phyloP scores from a whole-genome alignment of 352 stramenopile species.

The Phytophthora citrophthora region DNA sequence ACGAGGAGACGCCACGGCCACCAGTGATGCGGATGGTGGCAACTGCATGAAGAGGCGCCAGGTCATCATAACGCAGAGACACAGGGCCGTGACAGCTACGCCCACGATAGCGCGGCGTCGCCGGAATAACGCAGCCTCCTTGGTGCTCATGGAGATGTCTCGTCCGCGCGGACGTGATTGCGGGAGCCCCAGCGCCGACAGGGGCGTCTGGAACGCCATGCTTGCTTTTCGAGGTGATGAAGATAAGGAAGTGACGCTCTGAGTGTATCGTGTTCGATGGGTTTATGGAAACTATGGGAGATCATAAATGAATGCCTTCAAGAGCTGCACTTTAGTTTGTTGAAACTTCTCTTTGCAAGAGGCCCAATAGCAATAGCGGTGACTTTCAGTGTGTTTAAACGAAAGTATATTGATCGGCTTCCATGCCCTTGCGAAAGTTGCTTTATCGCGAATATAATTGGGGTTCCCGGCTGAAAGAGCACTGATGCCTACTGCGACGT shows the following conservation, averaged over 20 bases:
- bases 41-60: conserved; percentile 47
- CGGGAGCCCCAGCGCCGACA: conserved; percentile 58
- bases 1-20: conserved; percentile 24
- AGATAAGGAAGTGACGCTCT: background rate
- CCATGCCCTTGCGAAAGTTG: background rate
- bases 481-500: conserved; percentile 21
- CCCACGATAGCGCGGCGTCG: conserved; percentile 20
- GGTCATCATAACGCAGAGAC: conserved; percentile 46
- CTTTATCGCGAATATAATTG: background rate
- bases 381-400: background rate
- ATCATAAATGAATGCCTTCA: background rate
- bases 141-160: conserved; percentile 7
- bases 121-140: conserved; percentile 27
- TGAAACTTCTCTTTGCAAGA: no score
- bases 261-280: background rate
- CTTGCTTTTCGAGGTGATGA: background rate
- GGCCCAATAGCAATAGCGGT: no score
- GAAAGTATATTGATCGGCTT: conserved; percentile 15
- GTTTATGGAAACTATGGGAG: background rate
- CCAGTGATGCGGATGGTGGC: conserved; percentile 23
- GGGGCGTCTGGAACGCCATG: conserved; percentile 62
- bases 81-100: conserved; percentile 37
- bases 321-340: no score
- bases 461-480: background rate
- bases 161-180: conserved; percentile 40